Evolutionary conservation across 2,329 filamentous ascomycete species (phyloP).

Genomic region (Fusarium sp.): DNA sequence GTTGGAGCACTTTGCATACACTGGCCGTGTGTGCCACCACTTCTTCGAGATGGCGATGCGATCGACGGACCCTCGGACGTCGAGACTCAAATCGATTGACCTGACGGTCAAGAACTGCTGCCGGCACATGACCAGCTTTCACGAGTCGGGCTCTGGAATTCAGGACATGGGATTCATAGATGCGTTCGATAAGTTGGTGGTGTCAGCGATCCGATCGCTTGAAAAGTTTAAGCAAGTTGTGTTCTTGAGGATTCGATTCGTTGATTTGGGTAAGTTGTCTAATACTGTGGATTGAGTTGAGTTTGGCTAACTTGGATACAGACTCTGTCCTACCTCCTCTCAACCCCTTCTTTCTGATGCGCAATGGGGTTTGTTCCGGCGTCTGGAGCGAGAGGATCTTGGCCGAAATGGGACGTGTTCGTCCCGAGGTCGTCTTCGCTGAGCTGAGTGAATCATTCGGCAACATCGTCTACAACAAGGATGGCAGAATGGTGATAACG

Average conservation of each 20-base stretch:
- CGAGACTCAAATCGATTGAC: slow-evolving; percentile 74
- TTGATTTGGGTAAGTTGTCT: slow-evolving; percentile 71
- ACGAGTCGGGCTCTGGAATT: slow-evolving; percentile 76
- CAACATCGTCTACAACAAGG: slow-evolving; percentile 69
- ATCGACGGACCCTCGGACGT: slow-evolving; percentile 60
- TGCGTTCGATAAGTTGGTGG: slow-evolving; percentile 76
- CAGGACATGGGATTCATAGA: slow-evolving; percentile 79
- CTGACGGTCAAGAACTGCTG: slow-evolving; percentile 82
- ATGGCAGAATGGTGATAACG: slow-evolving; percentile 68
- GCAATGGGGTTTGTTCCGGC: slow-evolving; percentile 71
- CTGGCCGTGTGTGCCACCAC: slow-evolving; percentile 76
- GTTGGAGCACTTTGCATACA: slow-evolving; percentile 78
- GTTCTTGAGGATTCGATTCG: slow-evolving; percentile 78
- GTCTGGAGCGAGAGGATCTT: slow-evolving; percentile 80
- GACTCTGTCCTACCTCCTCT: slow-evolving; percentile 78
- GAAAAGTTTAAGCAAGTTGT: slow-evolving; percentile 69
- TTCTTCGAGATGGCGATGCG: slow-evolving; percentile 73
- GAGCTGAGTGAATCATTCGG: slow-evolving; percentile 75
- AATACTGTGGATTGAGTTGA: neutral
- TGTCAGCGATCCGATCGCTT: slow-evolving; percentile 72
- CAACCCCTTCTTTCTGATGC: slow-evolving; percentile 79
- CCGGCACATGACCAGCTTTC: slow-evolving; percentile 64
- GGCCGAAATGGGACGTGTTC: slow-evolving; percentile 67
- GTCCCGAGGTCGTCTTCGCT: slow-evolving; percentile 70
- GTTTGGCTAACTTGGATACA: slow-evolving; percentile 47